These are phyloP conservation scores for Botrytis fragariae DNA, from an alignment of 2,329 filamentous ascomycete species.

Conservation along the genomic window DNA sequence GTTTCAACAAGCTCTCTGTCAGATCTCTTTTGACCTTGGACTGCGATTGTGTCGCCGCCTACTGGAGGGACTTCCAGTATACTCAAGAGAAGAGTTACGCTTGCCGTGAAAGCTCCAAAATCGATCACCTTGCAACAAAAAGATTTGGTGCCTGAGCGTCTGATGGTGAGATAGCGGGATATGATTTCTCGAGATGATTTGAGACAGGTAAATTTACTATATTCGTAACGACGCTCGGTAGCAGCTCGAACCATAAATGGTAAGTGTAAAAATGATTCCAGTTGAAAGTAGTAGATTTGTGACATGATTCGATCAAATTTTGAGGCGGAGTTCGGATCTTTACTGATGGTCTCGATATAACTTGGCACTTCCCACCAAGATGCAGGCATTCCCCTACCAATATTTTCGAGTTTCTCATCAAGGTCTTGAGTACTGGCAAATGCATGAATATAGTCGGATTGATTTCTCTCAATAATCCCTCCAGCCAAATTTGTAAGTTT, in stretches of 20 bases:
- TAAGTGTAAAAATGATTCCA: conserved; percentile 34
- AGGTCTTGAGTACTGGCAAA: conserved; percentile 37
- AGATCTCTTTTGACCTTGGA: conserved; percentile 24
- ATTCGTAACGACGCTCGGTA: conserved; percentile 37
- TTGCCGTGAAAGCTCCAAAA: conserved; percentile 35
- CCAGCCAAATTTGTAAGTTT: conserved; percentile 30
- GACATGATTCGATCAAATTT: conserved; percentile 32
- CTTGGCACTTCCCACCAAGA: conserved; percentile 35
- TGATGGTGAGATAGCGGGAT: conserved; percentile 32
- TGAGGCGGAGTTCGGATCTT: conserved; percentile 17
- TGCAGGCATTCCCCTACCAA: conserved; percentile 32
- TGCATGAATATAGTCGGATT: conserved; percentile 27
- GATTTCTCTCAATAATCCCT: conserved; percentile 36
- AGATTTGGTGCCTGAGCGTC: conserved; percentile 23
- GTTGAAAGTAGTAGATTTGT: conserved; percentile 37
- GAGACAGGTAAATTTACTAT: conserved; percentile 36
- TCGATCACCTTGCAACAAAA: conserved; percentile 37
- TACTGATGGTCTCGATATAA: conserved; percentile 11
- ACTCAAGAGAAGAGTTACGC: conserved; percentile 34
- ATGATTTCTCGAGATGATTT: conserved; percentile 35
- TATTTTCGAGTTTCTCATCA: conserved; percentile 34
- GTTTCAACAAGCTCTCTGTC: conserved; percentile 31
- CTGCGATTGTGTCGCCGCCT: conserved; percentile 22
- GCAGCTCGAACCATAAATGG: conserved; percentile 38
- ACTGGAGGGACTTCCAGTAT: conserved; percentile 27